Evolutionary conservation across 129 eudicot species (phyloP).

Genomic region (Rutidosis leptorrhynchoides): DNA sequence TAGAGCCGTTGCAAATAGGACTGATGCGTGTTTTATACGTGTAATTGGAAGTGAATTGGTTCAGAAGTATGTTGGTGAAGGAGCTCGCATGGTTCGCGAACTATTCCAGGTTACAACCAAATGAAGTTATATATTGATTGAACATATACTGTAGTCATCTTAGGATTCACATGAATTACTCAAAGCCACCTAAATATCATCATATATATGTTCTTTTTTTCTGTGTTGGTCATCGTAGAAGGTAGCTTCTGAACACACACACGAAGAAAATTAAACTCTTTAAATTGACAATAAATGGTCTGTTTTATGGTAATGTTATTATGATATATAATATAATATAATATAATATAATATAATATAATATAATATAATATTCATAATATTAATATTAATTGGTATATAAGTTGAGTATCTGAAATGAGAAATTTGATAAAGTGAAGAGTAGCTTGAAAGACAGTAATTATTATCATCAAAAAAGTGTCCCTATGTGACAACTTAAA

Average conservation of each 20-base stretch:
- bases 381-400: not conserved
- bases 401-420: not conserved
- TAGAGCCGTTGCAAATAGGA: conserved; percentile 92
- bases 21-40: conserved; percentile 94
- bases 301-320: not conserved
- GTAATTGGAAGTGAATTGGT: conserved; percentile 95
- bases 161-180: not conserved
- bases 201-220: not conserved
- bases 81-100: conserved; percentile 98
- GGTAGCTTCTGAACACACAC: not conserved
- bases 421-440: not conserved
- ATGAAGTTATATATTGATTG: not conserved
- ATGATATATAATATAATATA: too few species aligned
- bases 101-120: conserved; percentile 67
- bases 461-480: not conserved
- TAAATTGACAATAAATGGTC: not conserved
- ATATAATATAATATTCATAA: too few species aligned
- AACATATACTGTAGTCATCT: not conserved
- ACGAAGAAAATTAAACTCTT: not conserved
- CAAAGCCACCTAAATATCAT: not conserved
- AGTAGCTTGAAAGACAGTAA: not conserved
- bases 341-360: too few species aligned
- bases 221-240: too few species aligned
- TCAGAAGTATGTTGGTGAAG: conserved; percentile 95
- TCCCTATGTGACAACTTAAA: not conserved